Conservation (phyloP, 2,329 filamentous ascomycete genomes). For the Cordyceps cicadae region DNA sequence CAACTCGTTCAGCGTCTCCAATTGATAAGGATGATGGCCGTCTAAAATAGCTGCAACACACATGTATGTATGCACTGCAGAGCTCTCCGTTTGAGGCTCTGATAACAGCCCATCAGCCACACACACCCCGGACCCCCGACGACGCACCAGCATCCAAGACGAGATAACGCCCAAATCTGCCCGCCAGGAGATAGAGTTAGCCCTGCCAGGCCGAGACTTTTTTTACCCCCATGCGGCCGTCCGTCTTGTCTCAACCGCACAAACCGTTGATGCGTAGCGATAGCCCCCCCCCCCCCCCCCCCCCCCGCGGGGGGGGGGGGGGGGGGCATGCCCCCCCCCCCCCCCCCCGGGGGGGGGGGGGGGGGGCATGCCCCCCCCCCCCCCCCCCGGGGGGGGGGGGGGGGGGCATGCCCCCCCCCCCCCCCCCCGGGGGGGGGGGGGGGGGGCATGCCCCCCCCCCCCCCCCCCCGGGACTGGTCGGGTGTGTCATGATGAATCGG, state of each 20-base stretch:
- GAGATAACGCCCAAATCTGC: background rate
- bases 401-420: no score
- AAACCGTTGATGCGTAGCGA: background rate
- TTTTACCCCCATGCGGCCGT: no score
- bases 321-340: no score
- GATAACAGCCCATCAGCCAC: background rate
- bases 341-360: no score
- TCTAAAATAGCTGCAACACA: background rate
- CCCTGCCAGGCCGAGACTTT: background rate
- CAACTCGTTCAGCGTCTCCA: background rate
- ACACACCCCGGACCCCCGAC: background rate
- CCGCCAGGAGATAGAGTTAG: constrained; percentile 3
- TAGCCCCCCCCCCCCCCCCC: no score
- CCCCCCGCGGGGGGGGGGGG: no score
- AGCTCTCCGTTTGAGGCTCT: background rate
- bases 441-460: no score
- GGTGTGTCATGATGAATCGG: background rate
- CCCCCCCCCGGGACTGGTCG: background rate
- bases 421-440: no score
- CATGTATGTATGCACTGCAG: background rate
- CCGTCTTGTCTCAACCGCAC: no score
- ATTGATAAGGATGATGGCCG: background rate
- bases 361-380: no score
- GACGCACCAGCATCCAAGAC: background rate
- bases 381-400: no score